A percentile compares a stretch with the other conserved stretches of the same genome.
These are phyloP conservation scores for Yamadazyma sp. DNA, from an alignment of 805 yeast genomes.

Conservation along the genomic window DNA sequence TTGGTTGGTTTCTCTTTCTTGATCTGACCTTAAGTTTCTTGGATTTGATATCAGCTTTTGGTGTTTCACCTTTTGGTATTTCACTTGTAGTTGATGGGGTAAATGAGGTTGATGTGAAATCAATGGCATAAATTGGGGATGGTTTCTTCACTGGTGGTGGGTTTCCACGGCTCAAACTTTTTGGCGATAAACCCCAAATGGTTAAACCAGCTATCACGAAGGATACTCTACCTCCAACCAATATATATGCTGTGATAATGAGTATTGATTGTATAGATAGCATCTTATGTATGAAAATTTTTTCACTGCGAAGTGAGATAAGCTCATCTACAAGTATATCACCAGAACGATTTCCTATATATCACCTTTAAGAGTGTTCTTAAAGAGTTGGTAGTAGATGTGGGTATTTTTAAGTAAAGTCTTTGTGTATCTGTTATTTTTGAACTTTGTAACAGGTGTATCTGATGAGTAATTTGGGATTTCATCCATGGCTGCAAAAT, in stretches of 20 bases:
- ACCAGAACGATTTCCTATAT: too few species aligned
- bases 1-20: conserved; percentile 23
- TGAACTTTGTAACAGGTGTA: too few species aligned
- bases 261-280: conserved; percentile 8
- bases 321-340: too few species aligned
- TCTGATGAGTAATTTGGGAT: too few species aligned
- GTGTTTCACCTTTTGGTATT: conserved; percentile 12
- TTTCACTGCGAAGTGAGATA: too few species aligned
- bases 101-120: conserved; percentile 36
- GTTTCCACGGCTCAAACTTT: neutral
- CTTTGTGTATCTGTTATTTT: too few species aligned
- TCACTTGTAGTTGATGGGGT: conserved; percentile 21
- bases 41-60: too few species aligned
- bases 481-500: too few species aligned
- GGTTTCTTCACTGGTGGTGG: conserved; percentile 18
- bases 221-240: conserved; percentile 44
- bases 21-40: conserved; percentile 11
- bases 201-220: conserved; percentile 19
- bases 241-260: conserved; percentile 22
- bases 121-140: conserved; percentile 40
- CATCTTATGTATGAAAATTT: conserved; percentile 1
- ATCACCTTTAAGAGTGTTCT: too few species aligned
- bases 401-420: too few species aligned
- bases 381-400: too few species aligned
- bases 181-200: neutral